Evolutionary conservation across 495 filamentous ascomycete species (phyloP).

Genomic region (Monascus purpureus): DNA sequence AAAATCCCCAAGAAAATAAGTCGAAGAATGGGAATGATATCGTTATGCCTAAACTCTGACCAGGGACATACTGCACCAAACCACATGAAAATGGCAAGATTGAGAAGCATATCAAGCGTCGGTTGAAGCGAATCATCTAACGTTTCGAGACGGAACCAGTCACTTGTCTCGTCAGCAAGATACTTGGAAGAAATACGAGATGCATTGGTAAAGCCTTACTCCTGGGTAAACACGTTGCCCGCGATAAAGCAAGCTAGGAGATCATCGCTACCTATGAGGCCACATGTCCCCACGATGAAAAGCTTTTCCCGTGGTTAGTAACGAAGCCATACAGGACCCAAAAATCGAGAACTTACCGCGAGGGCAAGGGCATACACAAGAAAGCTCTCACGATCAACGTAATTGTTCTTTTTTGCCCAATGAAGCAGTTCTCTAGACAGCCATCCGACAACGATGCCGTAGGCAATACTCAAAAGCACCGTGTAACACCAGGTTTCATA

Average conservation of each 20-base stretch:
- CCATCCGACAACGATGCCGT: slow-evolving; percentile 68
- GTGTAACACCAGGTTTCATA: slow-evolving; percentile 77
- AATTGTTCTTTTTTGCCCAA: slow-evolving; percentile 69
- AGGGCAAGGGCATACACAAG: slow-evolving; percentile 78
- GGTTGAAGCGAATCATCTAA: slow-evolving; percentile 82
- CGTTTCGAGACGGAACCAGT: slow-evolving; percentile 86
- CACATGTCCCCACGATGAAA: slow-evolving; percentile 77
- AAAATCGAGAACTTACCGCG: slow-evolving; percentile 39
- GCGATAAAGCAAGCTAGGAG: slow-evolving; percentile 89
- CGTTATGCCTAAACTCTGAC: slow-evolving; percentile 51
- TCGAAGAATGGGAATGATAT: slow-evolving; percentile 61
- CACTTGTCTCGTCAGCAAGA: slow-evolving; percentile 21
- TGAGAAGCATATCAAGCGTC: slow-evolving; percentile 79
- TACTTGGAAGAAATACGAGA: slow-evolving; percentile 1
- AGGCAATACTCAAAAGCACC: slow-evolving; percentile 64
- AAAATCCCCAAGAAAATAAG: slow-evolving; percentile 68
- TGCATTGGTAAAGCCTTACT: slow-evolving; percentile 25
- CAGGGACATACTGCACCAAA: slow-evolving; percentile 83
- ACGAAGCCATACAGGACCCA: slow-evolving; percentile 2
- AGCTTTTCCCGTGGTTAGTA: slow-evolving; percentile 23
- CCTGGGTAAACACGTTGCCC: slow-evolving; percentile 82
- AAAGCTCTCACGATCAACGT: slow-evolving; percentile 83
- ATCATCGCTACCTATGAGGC: slow-evolving; percentile 84
- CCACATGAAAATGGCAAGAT: slow-evolving; percentile 82
- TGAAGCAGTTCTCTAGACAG: slow-evolving; percentile 68